A percentile compares a stretch with the other conserved stretches of the same genome.
phyloP scores from a whole-genome alignment of 2,329 filamentous ascomycete genomes.

The Escovopsis sp. region DNA sequence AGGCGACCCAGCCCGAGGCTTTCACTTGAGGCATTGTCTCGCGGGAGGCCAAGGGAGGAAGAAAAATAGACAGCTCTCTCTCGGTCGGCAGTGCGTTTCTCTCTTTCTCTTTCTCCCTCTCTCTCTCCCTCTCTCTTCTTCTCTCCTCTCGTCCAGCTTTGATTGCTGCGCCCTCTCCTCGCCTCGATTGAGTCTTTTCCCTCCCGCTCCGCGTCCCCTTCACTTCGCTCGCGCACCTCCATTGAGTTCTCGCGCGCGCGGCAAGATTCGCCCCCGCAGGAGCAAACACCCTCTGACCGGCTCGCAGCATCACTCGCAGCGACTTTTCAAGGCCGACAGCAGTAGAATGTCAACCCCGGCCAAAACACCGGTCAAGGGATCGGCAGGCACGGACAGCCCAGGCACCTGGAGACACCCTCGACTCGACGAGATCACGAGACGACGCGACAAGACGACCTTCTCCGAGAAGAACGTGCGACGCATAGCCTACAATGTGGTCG shows the following conservation, averaged over 20 bases:
- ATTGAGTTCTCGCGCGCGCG: too few species aligned
- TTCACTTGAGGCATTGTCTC: not conserved
- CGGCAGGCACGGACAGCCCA: constrained; percentile 36
- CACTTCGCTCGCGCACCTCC: not conserved
- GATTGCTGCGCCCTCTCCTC: too few species aligned
- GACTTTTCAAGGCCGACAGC: too few species aligned
- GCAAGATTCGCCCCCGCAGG: too few species aligned
- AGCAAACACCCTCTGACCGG: not conserved
- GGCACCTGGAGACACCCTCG: constrained; percentile 87
- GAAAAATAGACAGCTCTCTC: not conserved
- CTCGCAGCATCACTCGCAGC: not conserved
- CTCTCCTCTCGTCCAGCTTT: too few species aligned
- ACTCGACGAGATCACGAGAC: constrained; percentile 70
- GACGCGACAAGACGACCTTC: constrained; percentile 67
- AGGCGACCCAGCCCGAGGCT: not conserved
- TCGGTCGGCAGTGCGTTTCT: not conserved
- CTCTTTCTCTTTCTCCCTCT: not conserved
- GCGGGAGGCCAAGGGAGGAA: not conserved
- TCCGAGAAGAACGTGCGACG: constrained; percentile 59
- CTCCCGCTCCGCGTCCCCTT: not conserved
- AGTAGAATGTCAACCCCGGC: constrained; percentile 17
- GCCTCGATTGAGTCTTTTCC: too few species aligned
- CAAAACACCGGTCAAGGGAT: constrained; percentile 27
- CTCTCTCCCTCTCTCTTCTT: not conserved
- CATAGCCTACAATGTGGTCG: constrained; percentile 51